Evolutionary conservation across 2,329 filamentous ascomycete genomes (phyloP), one percentile per base, ranked within the genome.

Genomic region (Aspergillus fructus): DNA sequence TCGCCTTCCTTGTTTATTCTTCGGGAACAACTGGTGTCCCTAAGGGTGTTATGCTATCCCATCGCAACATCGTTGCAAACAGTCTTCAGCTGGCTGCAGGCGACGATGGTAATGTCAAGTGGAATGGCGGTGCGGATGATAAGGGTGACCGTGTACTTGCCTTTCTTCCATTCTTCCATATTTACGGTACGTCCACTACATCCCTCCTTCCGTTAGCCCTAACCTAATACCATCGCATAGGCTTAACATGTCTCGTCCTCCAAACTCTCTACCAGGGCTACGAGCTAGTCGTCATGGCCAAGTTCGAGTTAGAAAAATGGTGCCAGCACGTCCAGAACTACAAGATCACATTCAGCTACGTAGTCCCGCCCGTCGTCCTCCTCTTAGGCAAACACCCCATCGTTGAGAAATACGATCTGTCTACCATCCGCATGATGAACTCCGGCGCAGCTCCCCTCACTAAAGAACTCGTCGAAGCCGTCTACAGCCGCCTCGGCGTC

Each of bases 21-120:
- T 93, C 89, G 7, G 93, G 93, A 7, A 97, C 93, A 0, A 97
- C 93, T 0, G 93, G 93, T 2, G 78, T 92, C 50, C 93, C 93
- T 0, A 97, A 97, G 74, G 93, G 93, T 15, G 93, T 97, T 13
- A 89, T 91, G 84, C 80, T 97, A 33, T 89, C 86, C 7, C 93
- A 97, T 74, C 74, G 78, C 62, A 97, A 97, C 71, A 87, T 96
- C 59, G 84, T 96, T 11, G 78, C 90, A 58, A 96, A 96, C 72
- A 70, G 86, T 6, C 64, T 83, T 30, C 87, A 90, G 74, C 69
- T 81, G 27, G 71, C 73, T 1, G 68, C 74, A 24, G 76, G 81
- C 4, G 88, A 91, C 56, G 78, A 75, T 1, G 78, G 76, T 0
- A 79, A 85, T 43, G 71, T 90, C 54, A 78, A 75, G 19, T 84